Evolutionary conservation across 108 stramenopile genomes (phyloP).

Genomic region (Stephanodiscus triporus): DNA sequence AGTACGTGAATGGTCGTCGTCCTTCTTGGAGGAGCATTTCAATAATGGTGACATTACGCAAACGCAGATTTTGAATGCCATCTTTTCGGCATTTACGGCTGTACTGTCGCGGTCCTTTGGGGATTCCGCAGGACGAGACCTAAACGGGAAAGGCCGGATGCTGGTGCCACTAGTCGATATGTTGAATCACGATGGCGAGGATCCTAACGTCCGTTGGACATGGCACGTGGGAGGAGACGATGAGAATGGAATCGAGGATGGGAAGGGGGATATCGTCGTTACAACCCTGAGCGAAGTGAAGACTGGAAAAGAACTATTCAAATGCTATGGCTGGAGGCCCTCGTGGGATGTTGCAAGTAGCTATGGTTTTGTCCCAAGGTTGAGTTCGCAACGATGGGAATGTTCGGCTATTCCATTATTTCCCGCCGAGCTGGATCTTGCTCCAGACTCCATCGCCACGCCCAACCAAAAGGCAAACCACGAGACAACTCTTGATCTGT

Average conservation of each 20-base stretch:
- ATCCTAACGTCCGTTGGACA: constrained; percentile 49
- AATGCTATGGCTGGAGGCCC: constrained; percentile 52
- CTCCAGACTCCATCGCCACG: constrained; percentile 20
- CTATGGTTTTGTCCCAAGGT: constrained; percentile 45
- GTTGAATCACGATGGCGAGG: constrained; percentile 51
- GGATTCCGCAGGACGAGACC: constrained; percentile 38
- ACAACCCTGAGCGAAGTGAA: constrained; percentile 34
- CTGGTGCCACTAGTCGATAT: constrained; percentile 50
- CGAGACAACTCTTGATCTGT: constrained; percentile 25
- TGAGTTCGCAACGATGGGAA: constrained; percentile 43
- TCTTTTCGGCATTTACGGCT: constrained; percentile 42
- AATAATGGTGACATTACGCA: constrained; percentile 11
- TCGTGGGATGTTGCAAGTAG: constrained; percentile 47
- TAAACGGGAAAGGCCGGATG: constrained; percentile 44
- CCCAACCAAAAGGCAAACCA: constrained; percentile 13
- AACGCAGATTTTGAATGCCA: constrained; percentile 35
- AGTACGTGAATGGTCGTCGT: constrained; percentile 41
- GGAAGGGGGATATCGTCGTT: constrained; percentile 42
- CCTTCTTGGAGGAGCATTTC: constrained; percentile 42
- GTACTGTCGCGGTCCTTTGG: constrained; percentile 49
- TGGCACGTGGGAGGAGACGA: constrained; percentile 37
- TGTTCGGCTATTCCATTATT: constrained; percentile 47
- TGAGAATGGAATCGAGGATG: constrained; percentile 25
- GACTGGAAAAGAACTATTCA: constrained; percentile 41
- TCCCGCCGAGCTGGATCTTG: constrained; percentile 43